Conservation (phyloP, 352 stramenopile genomes). For the Pythium scleroteichum region DNA sequence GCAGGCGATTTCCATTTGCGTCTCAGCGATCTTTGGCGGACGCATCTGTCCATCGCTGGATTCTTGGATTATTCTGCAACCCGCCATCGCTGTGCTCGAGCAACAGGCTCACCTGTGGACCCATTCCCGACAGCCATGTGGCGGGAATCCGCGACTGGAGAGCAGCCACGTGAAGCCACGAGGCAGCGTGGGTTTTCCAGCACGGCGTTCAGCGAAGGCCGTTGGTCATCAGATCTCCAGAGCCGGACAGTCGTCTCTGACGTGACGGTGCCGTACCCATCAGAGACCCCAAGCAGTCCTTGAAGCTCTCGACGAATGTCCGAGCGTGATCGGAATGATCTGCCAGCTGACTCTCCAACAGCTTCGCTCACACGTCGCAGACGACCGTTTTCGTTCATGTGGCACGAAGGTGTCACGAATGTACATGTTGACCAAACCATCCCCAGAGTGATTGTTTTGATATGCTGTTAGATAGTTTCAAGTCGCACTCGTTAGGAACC, state of each 20-base stretch:
- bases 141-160: slow-evolving; percentile 11
- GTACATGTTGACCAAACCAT: not conserved
- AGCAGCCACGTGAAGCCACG: not conserved
- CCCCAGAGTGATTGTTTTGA: not conserved
- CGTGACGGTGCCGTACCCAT: slow-evolving; percentile 8
- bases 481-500: not conserved
- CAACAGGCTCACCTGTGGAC: slow-evolving; percentile 15
- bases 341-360: slow-evolving; percentile 7
- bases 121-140: slow-evolving; percentile 16
- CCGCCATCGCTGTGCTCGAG: not conserved
- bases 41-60: slow-evolving; percentile 16
- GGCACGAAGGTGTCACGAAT: slow-evolving; percentile 10
- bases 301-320: slow-evolving; percentile 5
- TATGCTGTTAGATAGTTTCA: not conserved
- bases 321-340: not conserved
- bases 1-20: not conserved
- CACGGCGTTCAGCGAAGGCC: not conserved
- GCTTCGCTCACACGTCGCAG: slow-evolving; percentile 13
- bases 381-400: not conserved
- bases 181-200: slow-evolving; percentile 17
- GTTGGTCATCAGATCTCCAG: slow-evolving; percentile 1
- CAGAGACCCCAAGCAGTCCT: not conserved
- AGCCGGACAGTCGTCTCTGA: not conserved
- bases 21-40: not conserved
- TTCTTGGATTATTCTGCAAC: slow-evolving; percentile 15